phyloP scores from a whole-genome alignment of 495 filamentous ascomycete species.

The Ascodesmis nigricans region DNA sequence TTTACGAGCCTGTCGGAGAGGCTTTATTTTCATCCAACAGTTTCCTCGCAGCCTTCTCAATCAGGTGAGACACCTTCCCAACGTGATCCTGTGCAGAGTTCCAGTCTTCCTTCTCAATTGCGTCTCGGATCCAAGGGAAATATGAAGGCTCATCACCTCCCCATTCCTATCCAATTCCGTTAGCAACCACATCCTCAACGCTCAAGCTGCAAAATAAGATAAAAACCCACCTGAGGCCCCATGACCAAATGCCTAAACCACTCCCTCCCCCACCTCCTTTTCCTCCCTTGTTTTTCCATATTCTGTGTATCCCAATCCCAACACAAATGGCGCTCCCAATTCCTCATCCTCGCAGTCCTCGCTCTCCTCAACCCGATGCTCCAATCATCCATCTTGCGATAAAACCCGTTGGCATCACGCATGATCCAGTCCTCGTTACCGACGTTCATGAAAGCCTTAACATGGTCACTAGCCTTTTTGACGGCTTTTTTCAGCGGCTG shows the following conservation, averaged over 20 bases:
- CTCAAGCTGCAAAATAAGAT: neutral
- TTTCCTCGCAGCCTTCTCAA: conserved; percentile 41
- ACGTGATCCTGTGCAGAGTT: conserved; percentile 44
- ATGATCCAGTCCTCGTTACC: conserved; percentile 47
- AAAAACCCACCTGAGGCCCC: conserved; percentile 41
- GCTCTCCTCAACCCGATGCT: conserved; percentile 42
- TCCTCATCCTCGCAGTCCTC: conserved; percentile 46
- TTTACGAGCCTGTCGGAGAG: no score
- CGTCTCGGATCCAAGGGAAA: conserved; percentile 74
- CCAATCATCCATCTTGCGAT: conserved; percentile 32
- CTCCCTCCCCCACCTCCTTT: conserved; percentile 73
- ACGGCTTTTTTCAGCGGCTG: conserved; percentile 38
- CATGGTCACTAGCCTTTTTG: conserved; percentile 33
- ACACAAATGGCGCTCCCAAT: conserved; percentile 65
- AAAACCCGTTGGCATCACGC: conserved; percentile 38
- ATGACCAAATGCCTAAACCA: conserved; percentile 92
- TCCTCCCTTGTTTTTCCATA: conserved; percentile 34
- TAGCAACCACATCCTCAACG: conserved; percentile 8
- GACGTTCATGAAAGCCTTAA: conserved; percentile 31
- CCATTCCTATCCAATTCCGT: conserved; percentile 32
- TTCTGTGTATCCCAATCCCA: no score
- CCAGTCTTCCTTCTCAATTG: conserved; percentile 52
- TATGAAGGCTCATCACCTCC: conserved; percentile 49
- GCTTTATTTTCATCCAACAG: conserved; percentile 19
- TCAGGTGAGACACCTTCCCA: conserved; percentile 44